Evolutionary conservation across 441 rosid genomes (phyloP).

Genomic region (Pelargonium myrrhifolium): DNA sequence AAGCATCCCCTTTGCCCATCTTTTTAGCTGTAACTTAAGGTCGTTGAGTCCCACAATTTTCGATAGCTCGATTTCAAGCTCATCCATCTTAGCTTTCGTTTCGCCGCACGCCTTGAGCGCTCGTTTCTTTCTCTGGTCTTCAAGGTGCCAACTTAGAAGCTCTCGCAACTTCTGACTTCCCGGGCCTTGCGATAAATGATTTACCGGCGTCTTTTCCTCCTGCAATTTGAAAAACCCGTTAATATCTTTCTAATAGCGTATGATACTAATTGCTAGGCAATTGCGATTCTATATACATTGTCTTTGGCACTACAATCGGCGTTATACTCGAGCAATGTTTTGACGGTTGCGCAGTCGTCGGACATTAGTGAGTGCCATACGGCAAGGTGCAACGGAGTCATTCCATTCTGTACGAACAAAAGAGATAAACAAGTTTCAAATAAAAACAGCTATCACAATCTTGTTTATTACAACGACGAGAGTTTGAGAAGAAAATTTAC

Average conservation of each 20-base stretch:
- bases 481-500: constrained; percentile 29
- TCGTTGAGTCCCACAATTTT: constrained; percentile 70
- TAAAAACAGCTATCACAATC: constrained; percentile 4
- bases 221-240: constrained; percentile 26
- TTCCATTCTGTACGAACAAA: constrained; percentile 68
- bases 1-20: constrained; percentile 98
- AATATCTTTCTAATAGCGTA: constrained; percentile 1
- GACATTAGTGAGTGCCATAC: constrained; percentile 85
- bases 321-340: constrained; percentile 66
- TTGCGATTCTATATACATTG: constrained; percentile 37
- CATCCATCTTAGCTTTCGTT: constrained; percentile 82
- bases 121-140: constrained; percentile 70
- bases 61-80: constrained; percentile 65
- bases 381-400: constrained; percentile 92
- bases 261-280: neutral
- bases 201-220: constrained; percentile 89
- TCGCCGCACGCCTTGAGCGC: constrained; percentile 70
- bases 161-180: constrained; percentile 58
- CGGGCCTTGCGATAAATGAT: constrained; percentile 76
- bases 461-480: constrained; percentile 8
- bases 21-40: constrained; percentile 74
- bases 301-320: constrained; percentile 89
- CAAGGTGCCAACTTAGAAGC: constrained; percentile 49
- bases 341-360: constrained; percentile 66
- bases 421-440: constrained; percentile 13